Conservation (phyloP, 257 asterid genomes). For the Coffea canephora region DNA sequence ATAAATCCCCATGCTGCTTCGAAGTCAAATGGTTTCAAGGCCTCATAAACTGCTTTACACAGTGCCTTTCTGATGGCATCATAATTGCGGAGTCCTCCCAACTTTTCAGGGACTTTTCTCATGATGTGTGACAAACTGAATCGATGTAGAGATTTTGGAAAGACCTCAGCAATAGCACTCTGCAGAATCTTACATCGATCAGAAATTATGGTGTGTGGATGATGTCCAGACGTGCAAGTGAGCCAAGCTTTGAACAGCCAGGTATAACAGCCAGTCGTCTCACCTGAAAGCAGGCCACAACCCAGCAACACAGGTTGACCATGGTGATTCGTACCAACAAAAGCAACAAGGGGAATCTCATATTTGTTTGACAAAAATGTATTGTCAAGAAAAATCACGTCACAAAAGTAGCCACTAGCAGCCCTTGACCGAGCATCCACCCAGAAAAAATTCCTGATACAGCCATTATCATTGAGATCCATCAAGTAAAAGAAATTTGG, state of each 20-base stretch:
- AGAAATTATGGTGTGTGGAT: conserved; percentile 70
- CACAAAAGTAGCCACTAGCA: conserved; percentile 53
- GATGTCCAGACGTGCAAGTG: conserved; percentile 38
- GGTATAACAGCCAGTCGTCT: conserved; percentile 47
- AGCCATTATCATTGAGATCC: conserved; percentile 63
- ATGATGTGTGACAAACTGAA: conserved; percentile 61
- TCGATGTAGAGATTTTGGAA: conserved; percentile 65
- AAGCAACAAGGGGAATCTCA: conserved; percentile 67
- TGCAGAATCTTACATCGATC: conserved; percentile 69
- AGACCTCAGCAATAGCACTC: conserved; percentile 54
- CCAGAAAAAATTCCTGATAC: conserved; percentile 67
- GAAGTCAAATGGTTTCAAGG: conserved; percentile 64
- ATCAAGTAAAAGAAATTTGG: conserved; percentile 59
- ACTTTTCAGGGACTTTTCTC: conserved; percentile 69
- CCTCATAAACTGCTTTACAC: conserved; percentile 57
- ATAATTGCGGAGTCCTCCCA: conserved; percentile 61
- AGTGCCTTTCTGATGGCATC: conserved; percentile 36
- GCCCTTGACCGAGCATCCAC: conserved; percentile 65
- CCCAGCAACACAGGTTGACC: conserved; percentile 73
- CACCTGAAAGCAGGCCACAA: conserved; percentile 78
- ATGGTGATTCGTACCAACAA: conserved; percentile 80
- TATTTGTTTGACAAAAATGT: conserved; percentile 64
- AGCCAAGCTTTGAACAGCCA: conserved; percentile 74
- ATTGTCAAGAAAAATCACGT: conserved; percentile 64
- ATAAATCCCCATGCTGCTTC: conserved; percentile 74